These are phyloP conservation scores for Fraxinus dipetala DNA, from an alignment of 305 asterid species.

Conservation along the genomic window DNA sequence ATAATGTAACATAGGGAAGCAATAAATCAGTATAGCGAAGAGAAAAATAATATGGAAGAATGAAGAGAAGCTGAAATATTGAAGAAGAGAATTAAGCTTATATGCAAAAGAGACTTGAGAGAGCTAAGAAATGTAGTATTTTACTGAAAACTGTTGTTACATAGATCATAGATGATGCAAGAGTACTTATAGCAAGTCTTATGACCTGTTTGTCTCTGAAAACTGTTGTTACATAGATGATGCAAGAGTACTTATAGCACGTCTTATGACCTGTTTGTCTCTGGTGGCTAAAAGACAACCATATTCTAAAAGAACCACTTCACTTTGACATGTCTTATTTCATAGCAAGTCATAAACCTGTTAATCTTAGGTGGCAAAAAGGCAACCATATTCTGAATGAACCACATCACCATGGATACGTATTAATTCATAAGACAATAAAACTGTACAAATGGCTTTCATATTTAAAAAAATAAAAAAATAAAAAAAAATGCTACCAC, in stretches of 20 bases:
- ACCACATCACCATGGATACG: background rate
- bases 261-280: background rate
- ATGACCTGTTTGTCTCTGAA: background rate
- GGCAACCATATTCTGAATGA: background rate
- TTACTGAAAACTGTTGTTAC: background rate
- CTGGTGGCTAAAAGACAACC: background rate
- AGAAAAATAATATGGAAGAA: background rate
- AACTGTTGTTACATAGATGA: background rate
- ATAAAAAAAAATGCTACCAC: background rate
- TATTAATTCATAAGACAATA: background rate
- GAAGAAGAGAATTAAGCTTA: background rate
- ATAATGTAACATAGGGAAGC: constrained; percentile 22
- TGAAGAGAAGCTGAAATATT: background rate
- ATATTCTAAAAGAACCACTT: background rate
- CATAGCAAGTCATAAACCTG: background rate
- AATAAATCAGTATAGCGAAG: background rate
- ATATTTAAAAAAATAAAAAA: background rate
- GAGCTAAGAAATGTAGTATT: background rate
- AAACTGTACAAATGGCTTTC: constrained; percentile 7
- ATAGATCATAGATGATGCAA: constrained; percentile 3
- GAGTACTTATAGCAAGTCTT: background rate
- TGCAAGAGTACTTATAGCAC: background rate
- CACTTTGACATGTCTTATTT: background rate
- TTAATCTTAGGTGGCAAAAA: background rate
- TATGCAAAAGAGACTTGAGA: background rate